Evolutionary conservation across 148 eudicot genomes (phyloP).

Genomic region (Hydrangea macrophylla): DNA sequence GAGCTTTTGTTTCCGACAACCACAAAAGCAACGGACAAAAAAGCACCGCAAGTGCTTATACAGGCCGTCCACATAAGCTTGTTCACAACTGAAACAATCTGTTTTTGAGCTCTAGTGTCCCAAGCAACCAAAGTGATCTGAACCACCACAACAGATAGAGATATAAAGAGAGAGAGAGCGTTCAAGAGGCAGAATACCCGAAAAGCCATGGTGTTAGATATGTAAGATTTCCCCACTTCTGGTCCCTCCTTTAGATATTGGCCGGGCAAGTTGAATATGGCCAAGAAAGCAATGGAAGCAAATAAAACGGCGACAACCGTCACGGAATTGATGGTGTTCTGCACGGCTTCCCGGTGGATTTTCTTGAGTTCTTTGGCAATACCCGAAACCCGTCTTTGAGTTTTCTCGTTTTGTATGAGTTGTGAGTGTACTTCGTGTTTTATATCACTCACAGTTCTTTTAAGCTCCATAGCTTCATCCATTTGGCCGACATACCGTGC

Average conservation of each 20-base stretch:
- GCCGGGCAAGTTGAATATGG: constrained; percentile 81
- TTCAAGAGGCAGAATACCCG: constrained; percentile 65
- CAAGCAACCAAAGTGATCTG: constrained; percentile 85
- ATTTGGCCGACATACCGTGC: constrained; percentile 57
- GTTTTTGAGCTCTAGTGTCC: constrained; percentile 81
- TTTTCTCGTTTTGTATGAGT: constrained; percentile 71
- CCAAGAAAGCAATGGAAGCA: constrained; percentile 87
- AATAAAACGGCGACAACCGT: constrained; percentile 82
- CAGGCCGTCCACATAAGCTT: constrained; percentile 93
- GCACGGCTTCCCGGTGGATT: constrained; percentile 86
- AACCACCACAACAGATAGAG: constrained; percentile 82
- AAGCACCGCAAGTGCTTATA: constrained; percentile 81
- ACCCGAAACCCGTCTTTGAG: constrained; percentile 72
- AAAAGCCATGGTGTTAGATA: constrained; percentile 50
- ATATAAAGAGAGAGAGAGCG: constrained; percentile 68
- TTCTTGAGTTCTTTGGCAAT: constrained; percentile 79
- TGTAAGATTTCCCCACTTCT: constrained; percentile 56
- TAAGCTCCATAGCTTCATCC: constrained; percentile 71
- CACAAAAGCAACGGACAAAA: constrained; percentile 65
- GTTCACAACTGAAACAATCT: constrained; percentile 66
- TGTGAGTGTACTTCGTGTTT: constrained; percentile 89
- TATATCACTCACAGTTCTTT: constrained; percentile 84
- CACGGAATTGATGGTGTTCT: constrained; percentile 79
- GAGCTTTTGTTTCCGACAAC: constrained; percentile 68
- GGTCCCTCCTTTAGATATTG: constrained; percentile 35